Evolutionary conservation across 2,329 filamentous ascomycete species (phyloP).

Genomic region (Diaporthe vaccinii): DNA sequence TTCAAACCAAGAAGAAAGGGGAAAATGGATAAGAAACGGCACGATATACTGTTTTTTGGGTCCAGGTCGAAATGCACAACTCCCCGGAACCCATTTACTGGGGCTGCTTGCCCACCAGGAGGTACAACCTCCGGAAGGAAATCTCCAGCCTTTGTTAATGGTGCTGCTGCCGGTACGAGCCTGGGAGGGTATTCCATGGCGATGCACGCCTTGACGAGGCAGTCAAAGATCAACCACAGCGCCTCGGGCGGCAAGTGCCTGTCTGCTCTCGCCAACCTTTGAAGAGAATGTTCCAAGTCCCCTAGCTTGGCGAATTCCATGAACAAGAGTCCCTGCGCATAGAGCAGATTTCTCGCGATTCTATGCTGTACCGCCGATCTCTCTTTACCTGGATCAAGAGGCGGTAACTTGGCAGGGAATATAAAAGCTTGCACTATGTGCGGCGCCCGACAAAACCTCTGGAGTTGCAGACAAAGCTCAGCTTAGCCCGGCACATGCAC

Average conservation of each 20-base stretch:
- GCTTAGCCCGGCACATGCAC: too few species aligned
- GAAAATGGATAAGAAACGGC: accelerated
- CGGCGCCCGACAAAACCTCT: constrained; percentile 13
- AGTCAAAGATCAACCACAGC: constrained; percentile 42
- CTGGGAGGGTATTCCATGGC: constrained; percentile 41
- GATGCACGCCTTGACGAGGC: constrained; percentile 41
- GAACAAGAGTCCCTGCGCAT: not conserved
- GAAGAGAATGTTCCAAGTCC: not conserved
- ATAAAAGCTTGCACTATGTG: constrained; percentile 14
- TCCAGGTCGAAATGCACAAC: constrained; percentile 25
- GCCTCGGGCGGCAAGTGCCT: constrained; percentile 3
- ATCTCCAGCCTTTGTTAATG: not conserved
- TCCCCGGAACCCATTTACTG: not conserved
- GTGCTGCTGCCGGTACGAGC: not conserved
- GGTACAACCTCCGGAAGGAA: constrained; percentile 5
- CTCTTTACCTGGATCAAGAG: too few species aligned
- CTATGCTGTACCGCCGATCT: not conserved
- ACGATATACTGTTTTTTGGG: not conserved
- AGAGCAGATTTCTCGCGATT: not conserved
- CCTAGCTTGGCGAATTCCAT: constrained; percentile 31
- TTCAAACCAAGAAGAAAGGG: not conserved
- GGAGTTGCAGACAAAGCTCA: not conserved
- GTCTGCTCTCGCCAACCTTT: not conserved
- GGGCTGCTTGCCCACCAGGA: not conserved
- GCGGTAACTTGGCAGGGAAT: not conserved